Evolutionary conservation across 2,329 filamentous ascomycete species (phyloP), one percentile per base, ranked within the genome.

Genomic region (Penicillium sp.): DNA sequence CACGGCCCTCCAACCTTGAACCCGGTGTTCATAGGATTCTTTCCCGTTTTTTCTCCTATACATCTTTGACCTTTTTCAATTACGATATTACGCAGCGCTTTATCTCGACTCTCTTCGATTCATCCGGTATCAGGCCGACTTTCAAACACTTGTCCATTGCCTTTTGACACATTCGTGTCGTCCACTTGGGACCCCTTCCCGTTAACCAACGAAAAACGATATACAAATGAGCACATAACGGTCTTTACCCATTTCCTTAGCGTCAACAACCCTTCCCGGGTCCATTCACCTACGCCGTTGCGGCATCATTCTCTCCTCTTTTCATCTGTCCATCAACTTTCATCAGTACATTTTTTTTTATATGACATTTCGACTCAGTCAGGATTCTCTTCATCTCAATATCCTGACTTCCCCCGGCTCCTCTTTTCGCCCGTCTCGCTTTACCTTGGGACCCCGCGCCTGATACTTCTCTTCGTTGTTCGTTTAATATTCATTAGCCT

Each of bases 1-100:
- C 72, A 69, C 66, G 64, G 64, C 62, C 62, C 53, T 58, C 57
- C 57, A 50, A 61, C 67, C 68, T 73, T 70, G 68, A 69, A 67
- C 70, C 71, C 64, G 71, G 71, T 72, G 72, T 73, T 73, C 67
- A 70, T 66, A 72, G 71, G 72, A 62, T 67, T 49, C 37, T 56
- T 60, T 64, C 58, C 62, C 58, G 47, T 67, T 61, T 65, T 25
- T 25, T 59, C 53, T 49, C 66, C 62, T 62, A 68, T 68, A 69
- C 65, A 63, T 69, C 57, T 59, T 63, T 64, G 66, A 63, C 19
- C 31, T 42, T 56, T 57, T 67, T 38, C 56, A 60, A 56, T 75
- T 67, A 75, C 73, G 73, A 75, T 74, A 66, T 75, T 66, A 75
- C 73, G 73, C 72, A 75, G 73, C 73, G 73, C 65, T 71, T 62